These are phyloP conservation scores for Seiridium unicorne DNA, from an alignment of 2,329 filamentous ascomycete species.

Conservation along the genomic window DNA sequence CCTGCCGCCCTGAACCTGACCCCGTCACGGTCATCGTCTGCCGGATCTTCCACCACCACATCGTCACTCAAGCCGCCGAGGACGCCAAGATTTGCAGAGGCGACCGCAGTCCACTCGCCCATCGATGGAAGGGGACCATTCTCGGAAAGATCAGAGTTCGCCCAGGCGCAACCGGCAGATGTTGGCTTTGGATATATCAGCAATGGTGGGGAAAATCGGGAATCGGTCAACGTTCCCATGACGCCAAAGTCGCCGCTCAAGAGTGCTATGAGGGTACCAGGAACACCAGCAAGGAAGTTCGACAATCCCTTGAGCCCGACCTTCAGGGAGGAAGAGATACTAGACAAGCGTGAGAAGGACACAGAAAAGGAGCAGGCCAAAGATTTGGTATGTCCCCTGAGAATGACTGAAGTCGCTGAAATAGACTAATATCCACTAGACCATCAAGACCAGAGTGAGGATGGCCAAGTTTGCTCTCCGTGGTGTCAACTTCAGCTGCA, in stretches of 20 bases:
- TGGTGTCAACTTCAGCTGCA: conserved; percentile 95
- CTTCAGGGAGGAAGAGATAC: conserved; percentile 80
- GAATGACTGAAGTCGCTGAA: background rate
- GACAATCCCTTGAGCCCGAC: conserved; percentile 85
- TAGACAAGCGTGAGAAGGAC: conserved; percentile 79
- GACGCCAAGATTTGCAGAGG: conserved; percentile 78
- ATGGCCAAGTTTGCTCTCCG: conserved; percentile 95
- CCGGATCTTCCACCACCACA: conserved; percentile 50
- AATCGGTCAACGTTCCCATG: conserved; percentile 60
- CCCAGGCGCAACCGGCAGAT: conserved; percentile 74
- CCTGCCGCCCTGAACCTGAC: conserved; percentile 55
- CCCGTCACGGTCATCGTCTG: conserved; percentile 46
- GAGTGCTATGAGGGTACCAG: conserved; percentile 85
- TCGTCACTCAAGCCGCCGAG: conserved; percentile 65
- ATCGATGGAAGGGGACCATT: conserved; percentile 63
- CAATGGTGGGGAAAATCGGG: conserved; percentile 45
- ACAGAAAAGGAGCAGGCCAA: conserved; percentile 86
- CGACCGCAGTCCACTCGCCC: conserved; percentile 75
- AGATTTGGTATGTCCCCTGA: conserved; percentile 69
- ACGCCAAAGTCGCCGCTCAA: conserved; percentile 79
- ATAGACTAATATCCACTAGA: conserved; percentile 54
- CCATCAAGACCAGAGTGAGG: conserved; percentile 86
- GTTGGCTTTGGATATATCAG: conserved; percentile 91
- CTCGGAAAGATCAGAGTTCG: conserved; percentile 53
- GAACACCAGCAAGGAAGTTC: conserved; percentile 71